phyloP scores from a whole-genome alignment of 179 eudicot species.

The Nepenthes alata region DNA sequence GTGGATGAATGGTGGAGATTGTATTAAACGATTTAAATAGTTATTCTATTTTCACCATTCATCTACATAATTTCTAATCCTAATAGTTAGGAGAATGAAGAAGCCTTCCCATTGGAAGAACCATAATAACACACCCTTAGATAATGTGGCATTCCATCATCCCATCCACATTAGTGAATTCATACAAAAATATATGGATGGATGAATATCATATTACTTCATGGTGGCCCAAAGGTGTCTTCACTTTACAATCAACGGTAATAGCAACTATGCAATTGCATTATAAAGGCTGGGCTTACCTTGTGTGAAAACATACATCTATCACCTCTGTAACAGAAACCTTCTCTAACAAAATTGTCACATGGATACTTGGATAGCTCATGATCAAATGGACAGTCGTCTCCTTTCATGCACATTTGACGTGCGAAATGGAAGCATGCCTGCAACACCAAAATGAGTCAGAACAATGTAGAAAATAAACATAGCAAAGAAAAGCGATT shows the following conservation, averaged over 20 bases:
- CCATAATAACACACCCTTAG: too few species aligned
- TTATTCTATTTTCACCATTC: too few species aligned
- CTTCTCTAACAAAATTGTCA: slow-evolving; percentile 32
- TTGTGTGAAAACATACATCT: slow-evolving; percentile 70
- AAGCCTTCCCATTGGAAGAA: too few species aligned
- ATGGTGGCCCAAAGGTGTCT: too few species aligned
- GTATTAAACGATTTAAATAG: too few species aligned
- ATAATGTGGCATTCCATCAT: too few species aligned
- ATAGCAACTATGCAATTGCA: not conserved
- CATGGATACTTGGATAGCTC: slow-evolving; percentile 88
- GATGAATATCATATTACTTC: too few species aligned
- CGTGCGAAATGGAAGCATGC: slow-evolving; percentile 86
- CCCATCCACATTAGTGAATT: too few species aligned
- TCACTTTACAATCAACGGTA: not conserved
- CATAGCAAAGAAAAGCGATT: not conserved
- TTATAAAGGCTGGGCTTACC: slow-evolving; percentile 29
- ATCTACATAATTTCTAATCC: too few species aligned
- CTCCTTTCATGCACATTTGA: slow-evolving; percentile 88
- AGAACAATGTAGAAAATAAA: not conserved
- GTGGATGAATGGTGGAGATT: too few species aligned
- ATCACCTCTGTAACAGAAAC: slow-evolving; percentile 68
- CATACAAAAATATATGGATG: too few species aligned
- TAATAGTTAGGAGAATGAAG: too few species aligned
- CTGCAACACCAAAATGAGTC: slow-evolving; percentile 29
- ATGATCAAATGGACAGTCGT: slow-evolving; percentile 89